These are phyloP conservation scores for Panicum virgatum DNA, from an alignment of 202 grass and related monocot species.

Conservation along the genomic window DNA sequence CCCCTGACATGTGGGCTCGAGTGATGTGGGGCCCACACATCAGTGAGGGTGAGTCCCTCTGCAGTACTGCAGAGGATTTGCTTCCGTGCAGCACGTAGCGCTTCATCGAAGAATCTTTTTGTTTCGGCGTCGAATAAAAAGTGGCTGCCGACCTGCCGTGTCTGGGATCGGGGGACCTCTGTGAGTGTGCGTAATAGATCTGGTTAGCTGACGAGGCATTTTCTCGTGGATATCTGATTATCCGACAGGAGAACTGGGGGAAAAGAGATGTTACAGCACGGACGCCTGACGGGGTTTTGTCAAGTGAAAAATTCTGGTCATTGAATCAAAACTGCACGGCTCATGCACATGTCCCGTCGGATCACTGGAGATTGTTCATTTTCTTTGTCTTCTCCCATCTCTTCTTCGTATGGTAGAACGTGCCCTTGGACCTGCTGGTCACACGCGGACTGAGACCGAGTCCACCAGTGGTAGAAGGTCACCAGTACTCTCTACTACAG, in stretches of 20 bases:
- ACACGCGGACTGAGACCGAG: not conserved
- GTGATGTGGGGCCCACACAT: too few species aligned
- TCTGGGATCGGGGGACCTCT: not conserved
- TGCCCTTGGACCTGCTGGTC: not conserved
- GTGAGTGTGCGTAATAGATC: not conserved
- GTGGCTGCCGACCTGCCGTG: not conserved
- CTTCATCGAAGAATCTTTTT: not conserved
- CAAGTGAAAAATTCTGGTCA: too few species aligned
- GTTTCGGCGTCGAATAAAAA: not conserved
- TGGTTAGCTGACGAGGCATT: not conserved
- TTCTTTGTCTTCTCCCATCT: too few species aligned
- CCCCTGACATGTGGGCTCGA: too few species aligned
- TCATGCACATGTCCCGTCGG: too few species aligned
- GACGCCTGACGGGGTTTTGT: too few species aligned
- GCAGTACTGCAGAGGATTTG: too few species aligned
- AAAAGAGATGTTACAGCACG: too few species aligned
- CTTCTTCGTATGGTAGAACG: not conserved
- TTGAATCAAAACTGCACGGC: too few species aligned
- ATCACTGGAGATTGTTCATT: too few species aligned
- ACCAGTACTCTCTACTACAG: not conserved
- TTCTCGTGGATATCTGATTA: not conserved
- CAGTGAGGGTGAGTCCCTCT: too few species aligned
- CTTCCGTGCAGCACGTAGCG: not conserved
- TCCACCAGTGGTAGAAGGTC: too few species aligned
- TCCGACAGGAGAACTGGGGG: not conserved